Percentiles rank a stretch among this genome's conserved stretches.
Conservation (phyloP, 768 basidiomycete species). For the Hygrocybe punicea region DNA sequence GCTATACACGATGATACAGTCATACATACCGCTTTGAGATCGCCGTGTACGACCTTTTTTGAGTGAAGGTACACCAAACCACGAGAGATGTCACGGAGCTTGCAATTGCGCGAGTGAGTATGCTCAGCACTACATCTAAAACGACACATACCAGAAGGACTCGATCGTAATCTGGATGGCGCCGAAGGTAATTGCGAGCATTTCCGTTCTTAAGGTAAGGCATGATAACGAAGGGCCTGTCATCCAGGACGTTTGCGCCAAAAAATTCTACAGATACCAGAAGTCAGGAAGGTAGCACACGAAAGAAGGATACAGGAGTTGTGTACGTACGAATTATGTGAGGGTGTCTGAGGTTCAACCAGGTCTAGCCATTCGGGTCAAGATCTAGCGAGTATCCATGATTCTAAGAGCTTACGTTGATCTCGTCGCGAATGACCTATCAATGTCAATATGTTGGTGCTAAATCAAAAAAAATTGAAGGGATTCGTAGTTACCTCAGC, state of each 20-base stretch:
- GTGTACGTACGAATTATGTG: constrained; percentile 18
- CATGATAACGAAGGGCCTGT: constrained; percentile 27
- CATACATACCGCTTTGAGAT: constrained; percentile 23
- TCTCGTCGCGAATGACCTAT: constrained; percentile 14
- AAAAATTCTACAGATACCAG: constrained; percentile 17
- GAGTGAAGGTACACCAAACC: constrained; percentile 27
- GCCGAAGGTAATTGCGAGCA: constrained; percentile 13
- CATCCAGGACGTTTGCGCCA: constrained; percentile 25
- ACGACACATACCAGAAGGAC: constrained; percentile 15
- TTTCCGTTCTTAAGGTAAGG: constrained; percentile 22
- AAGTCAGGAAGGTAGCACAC: background rate
- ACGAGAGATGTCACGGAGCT: constrained; percentile 23
- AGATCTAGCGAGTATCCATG: background rate
- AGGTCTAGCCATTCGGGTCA: constrained; percentile 6
- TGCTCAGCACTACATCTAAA: background rate
- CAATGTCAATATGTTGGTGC: background rate
- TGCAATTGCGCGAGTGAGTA: background rate
- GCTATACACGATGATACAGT: background rate
- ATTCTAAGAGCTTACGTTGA: constrained; percentile 4
- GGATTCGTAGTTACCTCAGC: constrained; percentile 9
- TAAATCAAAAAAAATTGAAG: background rate
- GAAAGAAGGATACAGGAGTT: constrained; percentile 3
- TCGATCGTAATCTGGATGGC: constrained; percentile 17
- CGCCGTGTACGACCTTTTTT: constrained; percentile 25
- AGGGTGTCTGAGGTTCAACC: constrained; percentile 18